Evolutionary conservation across 441 rosid species (phyloP), one percentile per base, ranked within the genome.

Genomic region (Erodium trifolium): DNA sequence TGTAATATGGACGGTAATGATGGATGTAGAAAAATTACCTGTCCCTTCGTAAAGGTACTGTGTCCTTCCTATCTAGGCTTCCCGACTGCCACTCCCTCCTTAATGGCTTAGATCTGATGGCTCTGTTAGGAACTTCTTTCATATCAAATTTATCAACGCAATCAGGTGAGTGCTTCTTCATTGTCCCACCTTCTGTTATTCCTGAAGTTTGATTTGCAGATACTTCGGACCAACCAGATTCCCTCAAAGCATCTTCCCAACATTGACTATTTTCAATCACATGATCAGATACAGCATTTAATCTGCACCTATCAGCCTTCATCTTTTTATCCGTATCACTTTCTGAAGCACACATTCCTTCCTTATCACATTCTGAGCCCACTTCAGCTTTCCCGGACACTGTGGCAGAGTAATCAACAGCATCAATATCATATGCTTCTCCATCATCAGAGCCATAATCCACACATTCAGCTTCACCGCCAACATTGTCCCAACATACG

Each of bases 361-460:
- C 45, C 45, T 41, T 83, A 39, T 80, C 82, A 49, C 78, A 72
- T 47, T 84, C 88, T 8, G 45, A 31, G 35, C 47, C 35, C 18
- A n/a, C 67, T 5, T 64, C 67, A 34, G 35, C 67, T 64, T 35
- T 64, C 34, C 67, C 67, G 7, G 67, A 16, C 18, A 31, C 4
- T 4, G 43, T 23, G 66, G 31, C 66, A 64, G 67, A 64, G 47
- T 64, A 64, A 64, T 64, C 67, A 14, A 13, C 39, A 4, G 67
- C 67, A 64, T 64, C 67, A 64, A 34, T 14, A 16, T 64, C 67
- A 64, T 12, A 64, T 34, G 67, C 45, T 64, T 35, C 67, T 34
- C 43, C 67, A 35, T 64, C 12, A 35, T 64, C 67, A 68, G 86
- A 81, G 55, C 76, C 84, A 47, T 86, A 82, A 73, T 86, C 86